A percentile compares a stretch with the other conserved stretches of the same genome.
These are phyloP conservation scores for Puccinia coronata DNA, from an alignment of 1,284 basidiomycete species.

Conservation along the genomic window DNA sequence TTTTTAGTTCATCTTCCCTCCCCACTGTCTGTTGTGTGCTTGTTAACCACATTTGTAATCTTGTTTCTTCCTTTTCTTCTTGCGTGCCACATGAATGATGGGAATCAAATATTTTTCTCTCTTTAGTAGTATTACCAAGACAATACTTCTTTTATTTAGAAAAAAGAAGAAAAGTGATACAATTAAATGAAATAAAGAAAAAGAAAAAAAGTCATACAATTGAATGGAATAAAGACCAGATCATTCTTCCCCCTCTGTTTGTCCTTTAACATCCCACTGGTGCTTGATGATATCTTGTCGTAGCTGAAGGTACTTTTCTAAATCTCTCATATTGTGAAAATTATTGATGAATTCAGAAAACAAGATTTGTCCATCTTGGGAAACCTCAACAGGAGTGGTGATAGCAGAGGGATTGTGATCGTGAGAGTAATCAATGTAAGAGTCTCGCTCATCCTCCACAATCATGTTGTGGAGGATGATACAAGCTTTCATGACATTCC, in stretches of 20 bases:
- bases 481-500: neutral
- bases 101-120: too few relatives aligned
- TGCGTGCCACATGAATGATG: too few relatives aligned
- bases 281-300: neutral
- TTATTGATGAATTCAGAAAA: neutral
- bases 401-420: neutral
- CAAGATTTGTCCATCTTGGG: neutral
- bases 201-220: neutral
- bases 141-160: too few relatives aligned
- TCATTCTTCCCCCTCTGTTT: neutral
- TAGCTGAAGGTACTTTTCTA: neutral
- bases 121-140: too few relatives aligned
- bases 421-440: neutral
- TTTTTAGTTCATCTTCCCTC: too few relatives aligned
- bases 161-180: neutral
- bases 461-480: slow-evolving; percentile 14
- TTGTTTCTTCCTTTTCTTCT: too few relatives aligned
- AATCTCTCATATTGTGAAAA: neutral
- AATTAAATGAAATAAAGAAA: neutral
- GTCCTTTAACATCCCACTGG: neutral
- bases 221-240: neutral
- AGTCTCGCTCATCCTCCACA: neutral
- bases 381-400: neutral
- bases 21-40: too few relatives aligned
- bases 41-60: too few relatives aligned